Evolutionary conservation across 768 basidiomycete genomes (phyloP).

Genomic region (Pulveroboletus ravenelii): DNA sequence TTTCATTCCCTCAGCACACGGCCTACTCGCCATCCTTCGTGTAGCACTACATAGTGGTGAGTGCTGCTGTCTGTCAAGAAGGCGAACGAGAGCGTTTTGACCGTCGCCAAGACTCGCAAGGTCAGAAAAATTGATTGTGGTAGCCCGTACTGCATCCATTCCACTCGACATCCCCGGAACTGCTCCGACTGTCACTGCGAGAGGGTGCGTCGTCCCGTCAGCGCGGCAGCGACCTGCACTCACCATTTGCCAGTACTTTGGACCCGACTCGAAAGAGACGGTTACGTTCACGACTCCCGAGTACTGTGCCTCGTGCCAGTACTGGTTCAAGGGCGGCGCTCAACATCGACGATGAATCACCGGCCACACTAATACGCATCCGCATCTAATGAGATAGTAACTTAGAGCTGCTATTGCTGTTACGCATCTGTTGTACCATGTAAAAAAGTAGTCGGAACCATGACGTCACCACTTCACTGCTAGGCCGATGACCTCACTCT

Average conservation of each 20-base stretch:
- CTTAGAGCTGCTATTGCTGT: constrained; percentile 28
- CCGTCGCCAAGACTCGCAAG: constrained; percentile 29
- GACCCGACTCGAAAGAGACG: constrained; percentile 64
- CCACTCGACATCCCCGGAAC: constrained; percentile 35
- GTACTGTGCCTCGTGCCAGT: constrained; percentile 54
- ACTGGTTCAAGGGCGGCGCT: constrained; percentile 51
- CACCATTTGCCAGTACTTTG: constrained; percentile 44
- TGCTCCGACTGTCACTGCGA: constrained; percentile 44
- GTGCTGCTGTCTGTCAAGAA: constrained; percentile 33
- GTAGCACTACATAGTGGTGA: constrained; percentile 67
- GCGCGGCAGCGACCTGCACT: constrained; percentile 2
- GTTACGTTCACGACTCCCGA: constrained; percentile 47
- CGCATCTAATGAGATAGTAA: constrained; percentile 25
- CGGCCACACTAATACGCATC: constrained; percentile 6
- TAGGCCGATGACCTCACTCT: constrained; percentile 75
- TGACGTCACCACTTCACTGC: constrained; percentile 64
- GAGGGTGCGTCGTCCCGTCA: constrained; percentile 29
- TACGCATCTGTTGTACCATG: constrained; percentile 20
- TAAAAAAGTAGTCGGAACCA: not conserved
- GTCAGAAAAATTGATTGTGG: constrained; percentile 33
- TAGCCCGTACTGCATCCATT: constrained; percentile 37
- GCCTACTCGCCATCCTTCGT: constrained; percentile 10
- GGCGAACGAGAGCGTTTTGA: not conserved
- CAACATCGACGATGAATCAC: constrained; percentile 32
- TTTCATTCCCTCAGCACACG: not conserved